A percentile compares a stretch with the other conserved stretches of the same genome.
phyloP scores from a whole-genome alignment of 805 yeast species.

The Ogataea corticis region DNA sequence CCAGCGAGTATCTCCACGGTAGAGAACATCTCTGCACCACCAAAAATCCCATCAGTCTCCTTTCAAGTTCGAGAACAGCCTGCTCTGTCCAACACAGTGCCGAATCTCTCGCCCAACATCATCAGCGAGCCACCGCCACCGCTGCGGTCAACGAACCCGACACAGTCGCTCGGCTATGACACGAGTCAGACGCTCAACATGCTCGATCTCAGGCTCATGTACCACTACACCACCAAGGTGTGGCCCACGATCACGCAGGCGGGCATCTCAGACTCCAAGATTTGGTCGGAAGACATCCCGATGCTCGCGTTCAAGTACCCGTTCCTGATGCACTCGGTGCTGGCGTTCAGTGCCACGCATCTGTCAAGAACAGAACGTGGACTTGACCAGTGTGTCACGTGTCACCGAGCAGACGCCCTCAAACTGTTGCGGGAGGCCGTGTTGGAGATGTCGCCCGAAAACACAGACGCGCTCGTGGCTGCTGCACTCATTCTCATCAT shows the following conservation, averaged over 20 bases:
- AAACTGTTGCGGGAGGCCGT: constrained; percentile 83
- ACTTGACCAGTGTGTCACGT: constrained; percentile 76
- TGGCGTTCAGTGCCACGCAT: constrained; percentile 93
- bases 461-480: constrained; percentile 92
- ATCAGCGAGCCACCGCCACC: constrained; percentile 33
- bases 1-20: neutral
- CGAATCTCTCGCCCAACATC: constrained; percentile 31
- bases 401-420: constrained; percentile 86
- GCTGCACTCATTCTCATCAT: constrained; percentile 85
- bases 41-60: neutral
- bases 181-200: constrained; percentile 50
- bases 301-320: constrained; percentile 85
- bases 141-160: constrained; percentile 15
- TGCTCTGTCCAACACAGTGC: constrained; percentile 18
- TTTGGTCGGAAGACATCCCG: constrained; percentile 89
- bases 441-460: constrained; percentile 74
- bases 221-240: constrained; percentile 83
- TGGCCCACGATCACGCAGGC: constrained; percentile 88
- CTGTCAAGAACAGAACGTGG: constrained; percentile 74
- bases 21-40: neutral
- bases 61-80: constrained; percentile 5
- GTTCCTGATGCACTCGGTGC: constrained; percentile 85
- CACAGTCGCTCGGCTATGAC: constrained; percentile 19
- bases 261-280: constrained; percentile 80
- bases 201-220: constrained; percentile 78